Evolutionary conservation across 805 yeast genomes (phyloP), one percentile per base, ranked within the genome.

Genomic region (Kuraishia piskuri): DNA sequence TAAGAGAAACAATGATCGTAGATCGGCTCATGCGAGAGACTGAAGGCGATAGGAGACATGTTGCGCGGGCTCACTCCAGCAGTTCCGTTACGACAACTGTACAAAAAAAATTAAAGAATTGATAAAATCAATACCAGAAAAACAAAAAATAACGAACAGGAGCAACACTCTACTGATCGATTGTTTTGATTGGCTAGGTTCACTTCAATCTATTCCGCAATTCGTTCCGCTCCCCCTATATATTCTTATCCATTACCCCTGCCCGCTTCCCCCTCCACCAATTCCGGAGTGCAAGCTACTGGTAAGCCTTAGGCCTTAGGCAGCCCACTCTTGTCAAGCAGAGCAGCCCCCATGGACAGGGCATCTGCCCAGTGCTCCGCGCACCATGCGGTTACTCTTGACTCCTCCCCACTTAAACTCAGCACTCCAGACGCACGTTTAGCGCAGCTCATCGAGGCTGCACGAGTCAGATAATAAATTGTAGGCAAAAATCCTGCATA

Each of bases 1-100:
- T 78, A 75, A 24, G 90, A 84, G 70, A 89, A 91, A 55, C 90
- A 84, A 69, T 92, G 98, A 66, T 94, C 96, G 63, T 91, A 88
- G 63, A 91, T 88, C 57, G 97, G 92, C 54, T 78, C 79, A 68
- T 84, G 88, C 58, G 95, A 90, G 63, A 92, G 80, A 64, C 80
- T 84, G 66, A 80, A 84, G 46, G 70, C 65, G 36, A 68, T 64
- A 51, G 82, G 75, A 54, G 66, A 61, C 68, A 63, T 68, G n/a
- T 22, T 19, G 31, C 6, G 31, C 31, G 10, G 40, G 40, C 3
- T 3, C 14, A 31, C n/a, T 25, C 31, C 6, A 25, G 31, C 31
- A n/a, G n/a, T n/a, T n/a, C n/a, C n/a, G n/a, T n/a, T n/a, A n/a
- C n/a, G n/a, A n/a, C n/a, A n/a, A n/a, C n/a, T n/a, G n/a, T n/a